Percentiles rank a stretch among this genome's conserved stretches.
phyloP scores from a whole-genome alignment of 305 asterid genomes.

The Galium porrigens region DNA sequence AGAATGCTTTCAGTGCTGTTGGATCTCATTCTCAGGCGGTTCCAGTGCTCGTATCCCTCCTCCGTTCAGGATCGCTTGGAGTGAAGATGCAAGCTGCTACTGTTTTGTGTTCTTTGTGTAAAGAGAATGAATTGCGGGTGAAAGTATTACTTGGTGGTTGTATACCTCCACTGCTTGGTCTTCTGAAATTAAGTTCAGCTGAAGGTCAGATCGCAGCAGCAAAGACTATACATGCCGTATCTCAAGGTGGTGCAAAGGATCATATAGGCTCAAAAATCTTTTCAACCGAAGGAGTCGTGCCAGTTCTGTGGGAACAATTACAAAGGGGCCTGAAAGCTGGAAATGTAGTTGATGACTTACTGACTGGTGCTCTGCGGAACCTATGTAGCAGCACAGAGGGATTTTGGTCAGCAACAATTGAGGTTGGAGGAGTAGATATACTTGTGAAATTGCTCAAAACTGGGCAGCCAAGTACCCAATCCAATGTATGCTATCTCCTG shows the following conservation, averaged over 20 bases:
- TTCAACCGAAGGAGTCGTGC: slow-evolving; percentile 98
- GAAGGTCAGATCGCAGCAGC: slow-evolving; percentile 96
- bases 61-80: slow-evolving; percentile 69
- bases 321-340: slow-evolving; percentile 86
- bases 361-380: slow-evolving; percentile 80
- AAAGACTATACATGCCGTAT: slow-evolving; percentile 85
- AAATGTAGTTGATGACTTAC: slow-evolving; percentile 61
- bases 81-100: slow-evolving; percentile 87
- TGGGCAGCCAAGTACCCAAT: slow-evolving; percentile 80
- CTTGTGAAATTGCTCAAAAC: slow-evolving; percentile 72
- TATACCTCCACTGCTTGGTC: slow-evolving; percentile 96
- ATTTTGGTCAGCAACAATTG: slow-evolving; percentile 76
- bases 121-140: slow-evolving; percentile 85
- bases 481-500: slow-evolving; percentile 89
- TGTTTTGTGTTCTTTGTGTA: slow-evolving; percentile 85
- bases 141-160: slow-evolving; percentile 97
- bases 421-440: slow-evolving; percentile 86
- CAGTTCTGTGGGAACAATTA: slow-evolving; percentile 81
- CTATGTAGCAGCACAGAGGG: slow-evolving; percentile 95
- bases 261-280: slow-evolving; percentile 94
- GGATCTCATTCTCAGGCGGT: slow-evolving; percentile 99
- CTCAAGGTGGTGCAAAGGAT: slow-evolving; percentile 94
- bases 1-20: slow-evolving; percentile 88
- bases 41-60: slow-evolving; percentile 94
- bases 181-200: slow-evolving; percentile 79